Percentiles rank a stretch among this genome's conserved stretches.
These are phyloP conservation scores for Fusarium nisikadoi DNA, from an alignment of 2,329 filamentous ascomycete genomes.

Conservation along the genomic window DNA sequence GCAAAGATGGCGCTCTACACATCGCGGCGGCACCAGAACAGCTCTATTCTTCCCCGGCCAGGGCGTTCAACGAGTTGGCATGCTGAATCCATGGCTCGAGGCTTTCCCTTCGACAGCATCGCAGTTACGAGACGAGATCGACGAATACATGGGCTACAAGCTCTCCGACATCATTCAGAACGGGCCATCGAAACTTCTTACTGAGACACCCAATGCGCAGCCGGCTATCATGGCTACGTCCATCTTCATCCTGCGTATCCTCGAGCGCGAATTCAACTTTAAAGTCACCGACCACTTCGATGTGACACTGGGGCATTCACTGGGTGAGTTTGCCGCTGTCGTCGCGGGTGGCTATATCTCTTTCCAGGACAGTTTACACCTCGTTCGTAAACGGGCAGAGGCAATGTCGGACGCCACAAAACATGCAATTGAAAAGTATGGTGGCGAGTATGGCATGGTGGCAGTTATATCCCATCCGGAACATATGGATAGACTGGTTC, in stretches of 20 bases:
- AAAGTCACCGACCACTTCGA: constrained; percentile 76
- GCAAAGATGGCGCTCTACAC: constrained; percentile 48
- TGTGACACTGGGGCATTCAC: constrained; percentile 86
- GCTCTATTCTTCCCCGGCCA: constrained; percentile 78
- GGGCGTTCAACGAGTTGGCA: constrained; percentile 88
- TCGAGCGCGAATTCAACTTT: constrained; percentile 88
- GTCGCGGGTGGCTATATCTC: constrained; percentile 84
- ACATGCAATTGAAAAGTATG: constrained; percentile 71
- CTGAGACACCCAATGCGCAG: constrained; percentile 87
- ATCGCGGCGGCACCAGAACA: constrained; percentile 57
- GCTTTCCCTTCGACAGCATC: constrained; percentile 82
- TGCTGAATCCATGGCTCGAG: constrained; percentile 86
- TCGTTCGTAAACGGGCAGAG: constrained; percentile 82
- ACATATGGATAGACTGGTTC: constrained; percentile 75
- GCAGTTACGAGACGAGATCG: constrained; percentile 86
- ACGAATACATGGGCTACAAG: constrained; percentile 77
- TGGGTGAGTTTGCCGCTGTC: constrained; percentile 92
- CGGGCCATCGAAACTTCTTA: constrained; percentile 81
- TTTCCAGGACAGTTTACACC: constrained; percentile 79
- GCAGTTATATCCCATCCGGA: constrained; percentile 88
- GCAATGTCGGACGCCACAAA: constrained; percentile 83
- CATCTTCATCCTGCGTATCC: constrained; percentile 85
- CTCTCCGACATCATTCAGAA: constrained; percentile 82
- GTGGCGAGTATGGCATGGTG: constrained; percentile 93
- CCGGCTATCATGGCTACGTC: constrained; percentile 97